Evolutionary conservation across 2,329 filamentous ascomycete genomes (phyloP).

Genomic region (Metarhizium anisopliae): DNA sequence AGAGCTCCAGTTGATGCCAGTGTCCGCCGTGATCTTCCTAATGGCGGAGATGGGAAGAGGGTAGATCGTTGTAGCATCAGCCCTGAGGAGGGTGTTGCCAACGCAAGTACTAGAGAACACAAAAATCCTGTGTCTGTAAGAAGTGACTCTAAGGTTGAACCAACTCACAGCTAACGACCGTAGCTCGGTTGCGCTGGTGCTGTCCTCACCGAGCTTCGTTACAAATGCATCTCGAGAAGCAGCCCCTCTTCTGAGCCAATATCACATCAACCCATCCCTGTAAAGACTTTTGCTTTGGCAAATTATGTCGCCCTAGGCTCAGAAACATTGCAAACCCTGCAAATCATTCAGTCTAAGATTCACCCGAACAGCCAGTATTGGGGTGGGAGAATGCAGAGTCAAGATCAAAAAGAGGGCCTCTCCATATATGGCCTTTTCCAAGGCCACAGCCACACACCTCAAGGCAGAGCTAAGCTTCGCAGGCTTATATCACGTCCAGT

Average conservation of each 20-base stretch:
- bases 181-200: slow-evolving; percentile 80
- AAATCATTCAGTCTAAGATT: slow-evolving; percentile 74
- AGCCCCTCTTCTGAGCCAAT: neutral
- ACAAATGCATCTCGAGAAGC: slow-evolving; percentile 40
- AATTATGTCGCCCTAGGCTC: slow-evolving; percentile 67
- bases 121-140: slow-evolving; percentile 61
- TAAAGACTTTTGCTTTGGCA: slow-evolving; percentile 58
- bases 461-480: slow-evolving; percentile 67
- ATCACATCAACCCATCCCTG: neutral
- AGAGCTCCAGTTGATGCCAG: neutral
- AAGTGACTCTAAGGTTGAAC: neutral
- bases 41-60: neutral
- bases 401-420: slow-evolving; percentile 67
- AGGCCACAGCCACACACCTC: slow-evolving; percentile 63
- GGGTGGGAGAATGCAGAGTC: slow-evolving; percentile 35
- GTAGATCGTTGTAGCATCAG: neutral
- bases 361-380: slow-evolving; percentile 76
- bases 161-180: slow-evolving; percentile 4
- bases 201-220: slow-evolving; percentile 68
- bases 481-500: slow-evolving; percentile 76
- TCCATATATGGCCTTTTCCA: slow-evolving; percentile 81
- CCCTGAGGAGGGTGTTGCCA: neutral
- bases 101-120: slow-evolving; percentile 46
- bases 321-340: slow-evolving; percentile 73
- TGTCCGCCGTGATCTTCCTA: neutral